Conservation (phyloP, 768 basidiomycete species). For the Collybia sp. region DNA sequence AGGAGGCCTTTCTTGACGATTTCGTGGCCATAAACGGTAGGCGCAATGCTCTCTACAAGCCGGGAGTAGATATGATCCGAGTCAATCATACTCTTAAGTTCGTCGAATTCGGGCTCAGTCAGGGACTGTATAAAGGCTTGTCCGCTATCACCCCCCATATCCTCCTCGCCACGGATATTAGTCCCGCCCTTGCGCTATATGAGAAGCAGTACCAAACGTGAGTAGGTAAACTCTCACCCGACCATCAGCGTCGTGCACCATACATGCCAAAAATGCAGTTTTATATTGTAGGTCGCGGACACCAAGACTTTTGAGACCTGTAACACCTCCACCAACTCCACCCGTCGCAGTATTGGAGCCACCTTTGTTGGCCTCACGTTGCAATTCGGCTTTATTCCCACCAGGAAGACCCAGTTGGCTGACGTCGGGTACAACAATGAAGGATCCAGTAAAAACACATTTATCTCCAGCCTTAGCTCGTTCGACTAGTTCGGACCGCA, state of each 20-base stretch:
- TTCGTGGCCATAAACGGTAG: slow-evolving; percentile 98
- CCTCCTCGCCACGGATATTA: slow-evolving; percentile 88
- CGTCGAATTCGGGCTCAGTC: slow-evolving; percentile 92
- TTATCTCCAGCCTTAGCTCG: slow-evolving; percentile 99
- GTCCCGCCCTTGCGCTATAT: slow-evolving; percentile 57
- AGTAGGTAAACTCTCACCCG: slow-evolving; percentile 50
- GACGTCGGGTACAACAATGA: slow-evolving; percentile 98
- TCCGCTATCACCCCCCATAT: slow-evolving; percentile 69
- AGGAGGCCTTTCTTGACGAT: slow-evolving; percentile 98
- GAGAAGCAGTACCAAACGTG: slow-evolving; percentile 1
- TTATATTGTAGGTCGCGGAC: slow-evolving; percentile 97
- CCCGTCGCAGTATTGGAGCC: slow-evolving; percentile 56
- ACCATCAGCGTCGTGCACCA: slow-evolving; percentile 90
- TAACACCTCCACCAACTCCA: slow-evolving; percentile 79
- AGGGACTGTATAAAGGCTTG: slow-evolving; percentile 86
- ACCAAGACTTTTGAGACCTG: slow-evolving; percentile 90
- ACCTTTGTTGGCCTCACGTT: slow-evolving; percentile 74
- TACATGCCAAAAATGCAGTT: slow-evolving; percentile 96
- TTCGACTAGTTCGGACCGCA: slow-evolving; percentile 94
- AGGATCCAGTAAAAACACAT: slow-evolving; percentile 95
- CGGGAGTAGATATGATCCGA: slow-evolving; percentile 93
- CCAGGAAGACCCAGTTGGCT: slow-evolving; percentile 94
- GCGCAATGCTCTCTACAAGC: slow-evolving; percentile 91
- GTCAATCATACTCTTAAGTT: slow-evolving; percentile 91
- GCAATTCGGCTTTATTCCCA: slow-evolving; percentile 86